Base-by-base conservation (phyloP, 2,329 filamentous ascomycete species). In the Mollisia scopiformis region DNA sequence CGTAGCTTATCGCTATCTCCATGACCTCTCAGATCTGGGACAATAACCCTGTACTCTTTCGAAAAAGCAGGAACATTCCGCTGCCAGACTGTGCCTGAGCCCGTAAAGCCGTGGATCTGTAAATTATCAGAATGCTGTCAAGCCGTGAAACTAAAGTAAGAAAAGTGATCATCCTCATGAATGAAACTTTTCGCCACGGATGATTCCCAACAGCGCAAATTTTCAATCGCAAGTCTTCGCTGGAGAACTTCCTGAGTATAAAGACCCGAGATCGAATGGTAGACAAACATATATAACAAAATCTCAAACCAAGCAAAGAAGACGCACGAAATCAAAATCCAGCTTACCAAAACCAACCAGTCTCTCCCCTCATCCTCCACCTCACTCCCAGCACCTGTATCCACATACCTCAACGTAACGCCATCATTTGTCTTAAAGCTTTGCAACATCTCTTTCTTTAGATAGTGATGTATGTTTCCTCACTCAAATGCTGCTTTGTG, bases 81-180 rank as follows among this genome's bases (percentile, higher is more conserved):
- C 35, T 69, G 59, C 69, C 68, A 74, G 33, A 72, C 71, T 30
- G 52, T 58, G 6, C 65, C 68, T 11, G 70, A 71, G n/a, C 72
- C 72, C 2, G 71, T 73, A 58, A 73, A 74, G 53, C 72, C 72
- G 49, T 74, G 72, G 21, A 74, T 66, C 72, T 74, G 50, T 31
- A 54, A 19, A 4, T 16, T 35, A 13, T 61, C 46, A 56, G 57
- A 27, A 28, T 28, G 28, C 1, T 27, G n/a, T 6, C 3, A n/a
- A n/a, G n/a, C n/a, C n/a, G n/a, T n/a, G n/a, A n/a, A n/a, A n/a
- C n/a, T n/a, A n/a, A n/a, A n/a, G n/a, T 16, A 52, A 53, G 27
- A 39, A 37, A 27, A 28, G n/a, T n/a, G n/a, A n/a, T n/a, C n/a
- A n/a, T n/a, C n/a, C n/a, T n/a, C n/a, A n/a, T n/a, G n/a, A n/a